Conservation (phyloP, 106 monocot species). For the Platanthera zijinensis region DNA sequence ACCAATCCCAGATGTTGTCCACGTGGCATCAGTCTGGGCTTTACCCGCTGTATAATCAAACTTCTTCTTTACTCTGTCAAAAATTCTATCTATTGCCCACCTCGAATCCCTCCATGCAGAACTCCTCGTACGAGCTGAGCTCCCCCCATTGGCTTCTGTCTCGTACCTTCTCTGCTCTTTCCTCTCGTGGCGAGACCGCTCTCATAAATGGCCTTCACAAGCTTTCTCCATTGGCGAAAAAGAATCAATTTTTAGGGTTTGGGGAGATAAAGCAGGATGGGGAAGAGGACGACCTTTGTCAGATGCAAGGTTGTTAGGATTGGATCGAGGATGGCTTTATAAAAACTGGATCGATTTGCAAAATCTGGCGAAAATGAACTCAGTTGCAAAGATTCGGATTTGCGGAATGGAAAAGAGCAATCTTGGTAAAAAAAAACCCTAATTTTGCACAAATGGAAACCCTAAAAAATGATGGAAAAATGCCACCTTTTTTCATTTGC, state of each 20-base stretch:
- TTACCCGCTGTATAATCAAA: slow-evolving; percentile 17
- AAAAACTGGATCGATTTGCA: no score
- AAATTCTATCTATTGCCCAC: slow-evolving; percentile 7
- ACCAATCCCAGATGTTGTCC: neutral
- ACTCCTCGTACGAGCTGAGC: slow-evolving; percentile 8
- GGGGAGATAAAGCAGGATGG: slow-evolving; percentile 5
- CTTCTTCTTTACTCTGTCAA: neutral
- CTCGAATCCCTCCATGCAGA: slow-evolving; percentile 16
- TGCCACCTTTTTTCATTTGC: slow-evolving; percentile 6
- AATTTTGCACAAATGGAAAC: neutral
- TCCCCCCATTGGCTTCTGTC: slow-evolving; percentile 35
- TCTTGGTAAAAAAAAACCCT: slow-evolving; percentile 10
- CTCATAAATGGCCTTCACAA: neutral
- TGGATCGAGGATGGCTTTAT: no score
- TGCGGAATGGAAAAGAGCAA: slow-evolving; percentile 5
- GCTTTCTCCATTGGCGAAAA: slow-evolving; percentile 6
- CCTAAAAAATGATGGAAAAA: slow-evolving; percentile 14
- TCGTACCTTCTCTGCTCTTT: slow-evolving; percentile 10
- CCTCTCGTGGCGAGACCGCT: slow-evolving; percentile 10
- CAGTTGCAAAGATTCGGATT: slow-evolving; percentile 16
- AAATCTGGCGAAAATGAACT: no score
- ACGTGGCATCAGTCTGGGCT: neutral
- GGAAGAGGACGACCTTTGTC: slow-evolving; percentile 9
- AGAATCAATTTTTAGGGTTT: slow-evolving; percentile 5
- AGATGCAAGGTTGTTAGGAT: neutral